Evolutionary conservation across 768 basidiomycete genomes (phyloP).

Genomic region (Suillus occidentalis): DNA sequence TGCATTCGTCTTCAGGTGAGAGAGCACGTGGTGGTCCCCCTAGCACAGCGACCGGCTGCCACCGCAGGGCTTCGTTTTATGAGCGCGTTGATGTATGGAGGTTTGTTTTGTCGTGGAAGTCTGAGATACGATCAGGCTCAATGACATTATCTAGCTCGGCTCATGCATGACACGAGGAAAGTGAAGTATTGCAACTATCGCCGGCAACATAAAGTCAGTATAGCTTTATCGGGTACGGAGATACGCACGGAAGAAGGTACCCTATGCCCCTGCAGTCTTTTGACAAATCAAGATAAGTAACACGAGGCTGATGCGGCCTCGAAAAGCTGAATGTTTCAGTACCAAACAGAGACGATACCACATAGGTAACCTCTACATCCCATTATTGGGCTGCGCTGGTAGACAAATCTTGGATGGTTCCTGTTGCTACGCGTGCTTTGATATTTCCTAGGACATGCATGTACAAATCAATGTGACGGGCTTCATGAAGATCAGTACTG

Average conservation of each 20-base stretch:
- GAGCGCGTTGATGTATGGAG: constrained; percentile 7
- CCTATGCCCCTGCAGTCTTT: neutral
- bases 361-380: neutral
- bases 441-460: neutral
- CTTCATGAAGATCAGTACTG: neutral
- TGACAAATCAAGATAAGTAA: neutral
- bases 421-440: neutral
- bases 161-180: constrained; percentile 27
- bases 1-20: constrained; percentile 17
- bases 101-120: constrained; percentile 9
- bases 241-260: neutral
- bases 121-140: constrained; percentile 21
- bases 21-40: constrained; percentile 11
- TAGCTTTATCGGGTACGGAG: neutral
- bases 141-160: constrained; percentile 26
- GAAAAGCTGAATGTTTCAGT: neutral
- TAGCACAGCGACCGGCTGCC: neutral
- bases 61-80: constrained; percentile 8
- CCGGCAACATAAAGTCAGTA: neutral
- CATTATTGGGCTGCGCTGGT: neutral
- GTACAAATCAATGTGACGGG: neutral
- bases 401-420: neutral
- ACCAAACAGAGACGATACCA: neutral
- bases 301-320: neutral
- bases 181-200: constrained; percentile 24